Base-by-base conservation (phyloP, 805 yeast species). In the Candida wancherniae region DNA sequence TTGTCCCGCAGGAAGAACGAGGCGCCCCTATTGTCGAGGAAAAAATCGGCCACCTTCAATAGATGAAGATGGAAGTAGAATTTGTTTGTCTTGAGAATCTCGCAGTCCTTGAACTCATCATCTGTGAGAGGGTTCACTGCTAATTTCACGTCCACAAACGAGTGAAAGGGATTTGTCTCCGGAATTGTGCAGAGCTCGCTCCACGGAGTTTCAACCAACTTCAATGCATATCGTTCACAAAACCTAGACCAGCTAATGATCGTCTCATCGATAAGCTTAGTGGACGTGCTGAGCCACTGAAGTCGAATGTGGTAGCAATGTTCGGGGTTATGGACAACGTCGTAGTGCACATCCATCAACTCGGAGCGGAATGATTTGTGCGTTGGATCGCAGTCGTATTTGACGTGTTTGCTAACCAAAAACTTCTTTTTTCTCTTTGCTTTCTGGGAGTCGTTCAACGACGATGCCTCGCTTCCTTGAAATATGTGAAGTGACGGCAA, bases 201-300 rank as follows among this genome's bases (percentile, higher is more conserved):
- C 81, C 95, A 84, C 1, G 98, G 97, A 0, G 88, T 80, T 49
- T 90, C 97, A 12, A 88, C 92, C 24, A 68, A 48, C 31, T 61
- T 64, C 38, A 92, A 66, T 0, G 96, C 97, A 49, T 84, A 85
- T 33, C 94, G 57, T 37, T 86, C 95, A 46, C 95, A 85, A 28
- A 80, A 64, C 34, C 95, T 70, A 0, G 86, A 74, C 84, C 97
- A 82, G 28, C 75, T 71, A 25, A 69, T 76, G 24, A 87, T 67
- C 9, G 83, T 65, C 42, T 87, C 94, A 36, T 87, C 96, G 24
- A 61, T 54, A 31, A 60, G 58, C 50, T 83, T 84, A 2, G 94
- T 82, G 0, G 97, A 86, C 0, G 95, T 78, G 38, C 83, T 85
- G 19, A 90, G 61, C 99, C 99, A 92, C 52, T 92, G 97, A 9